Evolutionary conservation across 345 rosid genomes (phyloP), one percentile per base, ranked within the genome.

Genomic region (Eucalyptus globulus): DNA sequence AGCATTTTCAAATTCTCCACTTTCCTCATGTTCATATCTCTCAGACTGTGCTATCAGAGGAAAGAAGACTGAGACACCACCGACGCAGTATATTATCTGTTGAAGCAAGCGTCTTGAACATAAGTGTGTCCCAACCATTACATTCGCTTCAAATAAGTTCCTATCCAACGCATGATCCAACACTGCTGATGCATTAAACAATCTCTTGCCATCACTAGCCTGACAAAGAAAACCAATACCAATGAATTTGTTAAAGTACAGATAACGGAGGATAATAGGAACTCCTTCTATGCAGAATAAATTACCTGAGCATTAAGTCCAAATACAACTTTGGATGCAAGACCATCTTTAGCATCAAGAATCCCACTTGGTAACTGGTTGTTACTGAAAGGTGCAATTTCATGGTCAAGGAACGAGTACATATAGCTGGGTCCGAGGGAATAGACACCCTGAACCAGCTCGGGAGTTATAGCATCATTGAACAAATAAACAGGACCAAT

Each of bases 301-400:
- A 90, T 89, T 89, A 97, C 99, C 98, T 97, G 99, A 37, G 98
- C 99, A 94, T 96, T 96, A 88, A 97, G 94, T 91, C 98, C 99
- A 94, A 96, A 95, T 54, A 96, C 88, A 89, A 97, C 93, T 93
- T 96, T 97, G 88, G 97, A 95, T 88, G 98, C 96, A 92, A 97
- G 97, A 90, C 99, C 99, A 89, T 97, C 99, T 93, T 95, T 97
- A 89, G 93, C 94, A 93, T 97, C 99, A 93, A 96, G 95, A 93
- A 96, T 91, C 86, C 96, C 98, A 95, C 97, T 94, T 51, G 96
- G 95, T 89, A 95, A 69, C 88, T 94, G 94, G 89, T 87, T 95
- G 89, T 93, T 94, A 92, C 92, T 91, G 90, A 90, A 88, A 80
- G 95, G 91, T 86, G 94, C 91, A 90, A 93, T 94, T 91, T 96